phyloP scores from a whole-genome alignment of 148 eudicot species.

The Camellia lanceoleosa region DNA sequence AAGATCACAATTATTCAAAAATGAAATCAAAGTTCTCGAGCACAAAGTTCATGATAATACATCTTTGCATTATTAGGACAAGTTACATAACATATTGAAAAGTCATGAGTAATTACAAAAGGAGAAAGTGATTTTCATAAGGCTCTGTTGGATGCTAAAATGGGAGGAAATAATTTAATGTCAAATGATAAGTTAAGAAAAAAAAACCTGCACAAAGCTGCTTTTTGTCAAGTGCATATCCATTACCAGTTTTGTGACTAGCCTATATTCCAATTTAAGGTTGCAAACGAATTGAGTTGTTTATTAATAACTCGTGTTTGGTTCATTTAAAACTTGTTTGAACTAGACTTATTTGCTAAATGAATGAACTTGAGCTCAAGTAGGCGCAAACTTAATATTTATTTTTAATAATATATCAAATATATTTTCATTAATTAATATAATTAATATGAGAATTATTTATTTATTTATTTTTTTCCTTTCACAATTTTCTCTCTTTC shows the following conservation, averaged over 20 bases:
- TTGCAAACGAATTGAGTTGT: background rate
- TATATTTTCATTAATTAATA: too few relatives aligned
- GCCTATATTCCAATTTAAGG: background rate
- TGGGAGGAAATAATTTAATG: background rate
- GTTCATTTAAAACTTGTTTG: too few relatives aligned
- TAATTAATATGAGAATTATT: too few relatives aligned
- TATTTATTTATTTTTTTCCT: too few relatives aligned
- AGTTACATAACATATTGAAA: background rate
- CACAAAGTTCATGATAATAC: background rate
- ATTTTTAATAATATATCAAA: too few relatives aligned
- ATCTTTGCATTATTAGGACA: background rate
- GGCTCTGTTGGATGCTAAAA: background rate
- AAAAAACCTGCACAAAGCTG: background rate
- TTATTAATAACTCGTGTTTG: too few relatives aligned
- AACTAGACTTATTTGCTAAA: too few relatives aligned
- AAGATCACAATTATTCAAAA: background rate
- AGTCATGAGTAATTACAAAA: background rate
- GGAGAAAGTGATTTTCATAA: background rate
- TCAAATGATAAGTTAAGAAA: background rate
- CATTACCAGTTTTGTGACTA: background rate
- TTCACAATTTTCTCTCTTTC: too few relatives aligned
- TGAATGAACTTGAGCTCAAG: too few relatives aligned
- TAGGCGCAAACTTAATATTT: too few relatives aligned
- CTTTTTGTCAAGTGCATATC: background rate
- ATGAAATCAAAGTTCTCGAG: background rate